These are phyloP conservation scores for Francoa sonchifolia DNA, from an alignment of 441 rosid genomes.

Conservation along the genomic window DNA sequence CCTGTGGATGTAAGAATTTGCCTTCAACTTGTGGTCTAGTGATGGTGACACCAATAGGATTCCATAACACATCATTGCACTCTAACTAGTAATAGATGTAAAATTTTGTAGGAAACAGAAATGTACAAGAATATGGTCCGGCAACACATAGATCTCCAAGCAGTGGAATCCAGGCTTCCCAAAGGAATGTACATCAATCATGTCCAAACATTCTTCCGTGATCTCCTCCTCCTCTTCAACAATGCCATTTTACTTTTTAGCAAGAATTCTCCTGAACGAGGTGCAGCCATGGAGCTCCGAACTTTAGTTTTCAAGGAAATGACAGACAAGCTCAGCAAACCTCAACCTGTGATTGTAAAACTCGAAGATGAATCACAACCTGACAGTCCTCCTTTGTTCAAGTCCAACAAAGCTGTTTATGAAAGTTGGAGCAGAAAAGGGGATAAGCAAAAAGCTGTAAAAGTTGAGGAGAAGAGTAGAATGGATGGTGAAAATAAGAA, in stretches of 20 bases:
- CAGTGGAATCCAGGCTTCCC: constrained; percentile 26
- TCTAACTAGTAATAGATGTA: no score
- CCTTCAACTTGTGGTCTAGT: no score
- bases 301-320: constrained; percentile 25
- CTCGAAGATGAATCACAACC: constrained; percentile 9
- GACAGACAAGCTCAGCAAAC: constrained; percentile 17
- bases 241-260: constrained; percentile 25
- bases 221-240: constrained; percentile 35
- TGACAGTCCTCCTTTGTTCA: constrained; percentile 9
- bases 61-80: no score
- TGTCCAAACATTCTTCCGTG: constrained; percentile 23
- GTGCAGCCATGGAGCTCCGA: constrained; percentile 32
- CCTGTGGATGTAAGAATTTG: no score
- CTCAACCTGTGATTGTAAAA: constrained; percentile 5
- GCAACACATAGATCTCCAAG: constrained; percentile 35
- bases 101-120: constrained; percentile 26
- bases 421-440: constrained; percentile 15
- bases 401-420: constrained; percentile 15
- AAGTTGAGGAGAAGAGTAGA: constrained; percentile 16
- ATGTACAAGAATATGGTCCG: constrained; percentile 28
- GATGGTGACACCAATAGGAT: no score
- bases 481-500: constrained; percentile 15
- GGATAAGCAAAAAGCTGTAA: constrained; percentile 26
- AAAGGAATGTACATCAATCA: constrained; percentile 26
- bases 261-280: constrained; percentile 23